Base-by-base conservation (phyloP, 768 basidiomycete genomes). In the Russula sp. region DNA sequence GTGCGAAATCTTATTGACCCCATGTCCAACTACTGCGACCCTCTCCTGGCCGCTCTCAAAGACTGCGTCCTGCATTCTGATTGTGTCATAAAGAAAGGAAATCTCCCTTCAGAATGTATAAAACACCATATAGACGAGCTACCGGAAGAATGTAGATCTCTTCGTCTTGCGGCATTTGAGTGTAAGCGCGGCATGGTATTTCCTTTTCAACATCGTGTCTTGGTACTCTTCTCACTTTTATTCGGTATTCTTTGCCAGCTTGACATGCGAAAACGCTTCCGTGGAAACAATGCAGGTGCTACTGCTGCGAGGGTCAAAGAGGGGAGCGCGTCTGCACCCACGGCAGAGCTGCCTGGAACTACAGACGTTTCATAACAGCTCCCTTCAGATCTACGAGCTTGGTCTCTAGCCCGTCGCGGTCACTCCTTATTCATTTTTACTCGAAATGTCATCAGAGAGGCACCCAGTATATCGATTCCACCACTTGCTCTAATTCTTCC, bases 121-220 rank as follows among this genome's bases (percentile, higher is more conserved):
- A 84, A 81, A 69, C 71, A 89, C 32, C 89, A 94, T 74, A 76
- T 74, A 27, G 77, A 86, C 58, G 87, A 92, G 66, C 79, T 96
- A 31, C 92, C 94, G 2, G 85, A 89, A 68, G 80, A 88, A 68
- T 96, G 94, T 72, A 83, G 84, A 71, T 81, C 84, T 32, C 76
- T 96, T 59, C 80, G 94, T 56, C 85, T 84, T 73, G 90, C 91
- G 11, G 86, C 89, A 0, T 94, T 89, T 68, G 91, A 95, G 67
- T 96, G 94, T 77, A 96, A 96, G 74, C 81, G 91, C 62, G 90
- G 87, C 48, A 89, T 92, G 89, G 91, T 92, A 62, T 84, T 77
- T 27, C 18, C 31, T 13, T 32, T 35, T 22, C 53, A 31, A 56
- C 55, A 57, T 51, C 40, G 4, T 49, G 35, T 35, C 63, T 55